Evolutionary conservation across 345 rosid species (phyloP).

Genomic region (Anastatica hierochuntica): DNA sequence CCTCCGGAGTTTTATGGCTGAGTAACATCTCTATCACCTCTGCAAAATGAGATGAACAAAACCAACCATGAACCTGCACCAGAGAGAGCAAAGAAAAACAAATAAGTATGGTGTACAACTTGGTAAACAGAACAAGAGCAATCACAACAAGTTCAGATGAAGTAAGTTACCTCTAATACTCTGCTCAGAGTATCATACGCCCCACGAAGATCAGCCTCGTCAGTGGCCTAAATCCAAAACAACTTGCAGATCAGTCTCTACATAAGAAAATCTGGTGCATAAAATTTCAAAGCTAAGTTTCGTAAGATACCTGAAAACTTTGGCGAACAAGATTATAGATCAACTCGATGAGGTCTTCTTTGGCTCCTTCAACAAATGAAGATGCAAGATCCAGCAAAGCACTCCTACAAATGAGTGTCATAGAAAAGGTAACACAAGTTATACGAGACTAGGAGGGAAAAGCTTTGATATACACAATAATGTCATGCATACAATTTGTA

Average conservation of each 20-base stretch:
- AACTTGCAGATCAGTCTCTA: conserved; percentile 14
- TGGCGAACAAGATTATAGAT: conserved; percentile 51
- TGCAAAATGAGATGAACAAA: conserved; percentile 49
- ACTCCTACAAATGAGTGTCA: conserved; percentile 28
- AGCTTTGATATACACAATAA: not conserved
- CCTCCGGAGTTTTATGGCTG: conserved; percentile 45
- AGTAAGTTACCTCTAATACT: conserved; percentile 50
- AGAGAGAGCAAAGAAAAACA: conserved; percentile 17
- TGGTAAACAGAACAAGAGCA: not conserved
- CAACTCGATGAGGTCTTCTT: conserved; percentile 53
- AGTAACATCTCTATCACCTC: conserved; percentile 70
- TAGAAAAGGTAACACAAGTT: not conserved
- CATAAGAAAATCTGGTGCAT: not conserved
- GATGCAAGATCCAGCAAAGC: conserved; percentile 59
- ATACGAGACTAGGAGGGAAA: not conserved
- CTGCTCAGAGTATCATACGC: conserved; percentile 62
- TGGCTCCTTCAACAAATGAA: conserved; percentile 64
- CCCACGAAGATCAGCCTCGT: conserved; percentile 44
- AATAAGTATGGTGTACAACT: conserved; percentile 1
- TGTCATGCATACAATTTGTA: too few species aligned
- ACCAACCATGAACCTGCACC: conserved; percentile 67
- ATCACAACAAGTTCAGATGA: conserved; percentile 7
- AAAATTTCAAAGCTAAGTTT: not conserved
- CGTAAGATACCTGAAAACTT: conserved; percentile 45
- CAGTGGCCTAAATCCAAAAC: conserved; percentile 37